phyloP scores from a whole-genome alignment of 371 early-diverging fungal genomes.

The Syncephalastrum racemosum region DNA sequence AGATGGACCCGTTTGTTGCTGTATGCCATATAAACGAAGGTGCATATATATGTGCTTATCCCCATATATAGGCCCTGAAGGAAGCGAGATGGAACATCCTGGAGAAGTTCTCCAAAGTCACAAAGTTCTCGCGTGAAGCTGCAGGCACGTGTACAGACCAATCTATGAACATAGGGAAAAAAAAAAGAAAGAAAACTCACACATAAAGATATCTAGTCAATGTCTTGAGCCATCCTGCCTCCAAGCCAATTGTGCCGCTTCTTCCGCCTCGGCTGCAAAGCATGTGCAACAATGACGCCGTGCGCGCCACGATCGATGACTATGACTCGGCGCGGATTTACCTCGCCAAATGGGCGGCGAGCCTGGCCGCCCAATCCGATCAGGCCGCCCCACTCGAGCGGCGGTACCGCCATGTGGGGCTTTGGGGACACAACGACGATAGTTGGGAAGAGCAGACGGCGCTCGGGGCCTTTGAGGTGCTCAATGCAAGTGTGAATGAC shows the following conservation, averaged over 20 bases:
- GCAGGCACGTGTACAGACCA: conserved; percentile 56
- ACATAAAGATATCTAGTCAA: conserved; percentile 13
- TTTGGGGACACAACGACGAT: conserved; percentile 46
- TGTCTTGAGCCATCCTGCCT: conserved; percentile 77
- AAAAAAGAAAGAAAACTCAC: conserved; percentile 1
- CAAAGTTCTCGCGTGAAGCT: conserved; percentile 66
- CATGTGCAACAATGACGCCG: conserved; percentile 37
- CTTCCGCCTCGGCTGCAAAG: conserved; percentile 63
- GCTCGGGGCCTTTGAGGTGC: conserved; percentile 46
- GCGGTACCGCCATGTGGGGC: conserved; percentile 39
- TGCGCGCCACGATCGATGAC: conserved; percentile 63
- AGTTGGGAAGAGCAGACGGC: conserved; percentile 46
- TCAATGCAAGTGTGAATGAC: conserved; percentile 31
- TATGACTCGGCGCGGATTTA: conserved; percentile 86
- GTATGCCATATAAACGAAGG: conserved; percentile 17
- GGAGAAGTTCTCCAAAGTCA: conserved; percentile 78
- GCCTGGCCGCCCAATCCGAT: conserved; percentile 49
- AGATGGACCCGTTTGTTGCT: conserved; percentile 48
- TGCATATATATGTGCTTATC: background rate
- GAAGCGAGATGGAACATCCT: conserved; percentile 79
- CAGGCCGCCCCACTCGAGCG: conserved; percentile 26
- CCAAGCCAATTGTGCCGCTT: conserved; percentile 73
- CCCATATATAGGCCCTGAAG: conserved; percentile 52
- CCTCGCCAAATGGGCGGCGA: conserved; percentile 83
- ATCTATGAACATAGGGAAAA: background rate